phyloP scores from a whole-genome alignment of 177 flowering plant species.

The Vitis hybrid region DNA sequence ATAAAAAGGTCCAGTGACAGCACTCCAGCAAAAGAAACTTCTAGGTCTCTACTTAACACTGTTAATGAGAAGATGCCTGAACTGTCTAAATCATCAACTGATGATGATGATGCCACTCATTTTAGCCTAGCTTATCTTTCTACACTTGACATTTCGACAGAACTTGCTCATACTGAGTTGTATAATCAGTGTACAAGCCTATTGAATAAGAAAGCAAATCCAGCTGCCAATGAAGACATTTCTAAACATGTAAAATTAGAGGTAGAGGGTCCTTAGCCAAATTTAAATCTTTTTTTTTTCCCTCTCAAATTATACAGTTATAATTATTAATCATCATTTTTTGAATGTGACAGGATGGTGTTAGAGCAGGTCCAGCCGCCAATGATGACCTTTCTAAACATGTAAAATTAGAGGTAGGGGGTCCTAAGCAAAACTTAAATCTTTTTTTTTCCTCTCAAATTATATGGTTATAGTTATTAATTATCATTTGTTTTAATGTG shows the following conservation, averaged over 20 bases:
- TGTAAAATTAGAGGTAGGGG: slow-evolving; percentile 33
- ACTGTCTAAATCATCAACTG: slow-evolving; percentile 19
- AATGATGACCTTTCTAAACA: slow-evolving; percentile 27
- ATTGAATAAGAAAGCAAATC: slow-evolving; percentile 26
- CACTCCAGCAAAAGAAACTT: slow-evolving; percentile 22
- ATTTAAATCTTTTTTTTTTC: not conserved
- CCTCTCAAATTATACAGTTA: not conserved
- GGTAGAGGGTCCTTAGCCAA: slow-evolving; percentile 22
- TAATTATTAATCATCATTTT: not conserved
- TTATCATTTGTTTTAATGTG: slow-evolving; percentile 1
- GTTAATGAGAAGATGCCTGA: slow-evolving; percentile 29
- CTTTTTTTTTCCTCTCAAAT: too few relatives aligned
- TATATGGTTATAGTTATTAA: not conserved
- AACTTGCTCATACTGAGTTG: slow-evolving; percentile 64
- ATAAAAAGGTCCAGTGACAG: slow-evolving; percentile 23
- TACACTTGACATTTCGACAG: slow-evolving; percentile 78
- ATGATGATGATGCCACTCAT: slow-evolving; percentile 31
- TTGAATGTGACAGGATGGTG: too few relatives aligned
- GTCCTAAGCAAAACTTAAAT: not conserved
- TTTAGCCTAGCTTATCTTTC: slow-evolving; percentile 55
- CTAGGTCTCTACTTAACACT: slow-evolving; percentile 22
- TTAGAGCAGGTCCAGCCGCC: slow-evolving; percentile 21
- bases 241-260: slow-evolving; percentile 23
- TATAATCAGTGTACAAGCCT: slow-evolving; percentile 52
- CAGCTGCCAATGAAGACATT: slow-evolving; percentile 26